Percentiles rank a stretch among this genome's conserved stretches.
Evolutionary conservation across 1,284 basidiomycete species (phyloP).

Genomic region (Ganoderma resinaceum): DNA sequence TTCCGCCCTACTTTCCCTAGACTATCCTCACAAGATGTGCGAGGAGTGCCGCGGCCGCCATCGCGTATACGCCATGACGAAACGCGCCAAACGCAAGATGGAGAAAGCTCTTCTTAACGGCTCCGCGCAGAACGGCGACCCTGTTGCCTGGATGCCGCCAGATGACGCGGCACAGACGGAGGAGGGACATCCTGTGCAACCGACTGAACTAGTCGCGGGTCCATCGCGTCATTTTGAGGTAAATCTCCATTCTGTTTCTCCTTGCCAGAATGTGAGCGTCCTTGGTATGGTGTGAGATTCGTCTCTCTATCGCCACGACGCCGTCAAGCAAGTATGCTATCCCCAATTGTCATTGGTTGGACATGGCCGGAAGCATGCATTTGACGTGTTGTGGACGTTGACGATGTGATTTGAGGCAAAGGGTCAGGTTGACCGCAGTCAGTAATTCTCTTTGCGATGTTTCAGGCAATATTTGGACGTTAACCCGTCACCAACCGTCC

Average conservation of each 20-base stretch:
- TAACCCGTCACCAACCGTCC: not conserved
- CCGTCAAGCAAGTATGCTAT: not conserved
- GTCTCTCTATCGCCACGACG: not conserved
- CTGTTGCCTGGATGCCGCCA: conserved; percentile 41
- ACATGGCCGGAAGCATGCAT: not conserved
- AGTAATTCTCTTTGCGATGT: not conserved
- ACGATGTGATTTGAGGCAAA: not conserved
- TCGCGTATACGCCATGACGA: conserved; percentile 58
- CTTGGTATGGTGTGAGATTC: not conserved
- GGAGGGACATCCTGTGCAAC: conserved; percentile 12
- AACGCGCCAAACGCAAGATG: conserved; percentile 56
- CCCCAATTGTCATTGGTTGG: not conserved
- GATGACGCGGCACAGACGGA: conserved; percentile 30
- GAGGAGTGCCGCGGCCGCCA: conserved; percentile 57
- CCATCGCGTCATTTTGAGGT: conserved; percentile 23
- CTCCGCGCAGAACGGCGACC: conserved; percentile 36
- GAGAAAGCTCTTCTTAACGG: conserved; percentile 53
- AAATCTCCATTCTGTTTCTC: not conserved
- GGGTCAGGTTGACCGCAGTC: not conserved
- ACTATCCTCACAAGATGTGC: conserved; percentile 57
- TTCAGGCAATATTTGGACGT: not conserved
- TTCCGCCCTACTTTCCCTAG: conserved; percentile 33
- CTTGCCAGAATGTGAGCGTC: not conserved
- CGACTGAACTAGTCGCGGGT: conserved; percentile 18
- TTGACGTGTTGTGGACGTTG: not conserved